Evolutionary conservation across 306 rosid genomes (phyloP).

Genomic region (Dalbergia oliveri): DNA sequence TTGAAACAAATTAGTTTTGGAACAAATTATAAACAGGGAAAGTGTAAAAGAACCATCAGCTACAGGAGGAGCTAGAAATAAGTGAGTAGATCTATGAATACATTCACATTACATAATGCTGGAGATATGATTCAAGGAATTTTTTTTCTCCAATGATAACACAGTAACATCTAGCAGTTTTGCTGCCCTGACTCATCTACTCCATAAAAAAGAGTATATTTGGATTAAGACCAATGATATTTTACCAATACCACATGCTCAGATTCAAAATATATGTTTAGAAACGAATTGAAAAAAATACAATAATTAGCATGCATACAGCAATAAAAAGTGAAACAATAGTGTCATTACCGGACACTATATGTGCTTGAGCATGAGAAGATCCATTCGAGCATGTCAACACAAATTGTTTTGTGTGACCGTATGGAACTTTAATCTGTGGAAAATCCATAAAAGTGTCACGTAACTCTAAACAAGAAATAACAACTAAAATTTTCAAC

Average conservation of each 20-base stretch:
- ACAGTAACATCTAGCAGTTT: not conserved
- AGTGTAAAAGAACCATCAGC: not conserved
- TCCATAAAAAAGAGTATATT: conserved; percentile 18
- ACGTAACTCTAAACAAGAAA: conserved; percentile 30
- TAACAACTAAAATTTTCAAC: conserved; percentile 16
- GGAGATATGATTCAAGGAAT: not conserved
- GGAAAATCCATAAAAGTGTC: conserved; percentile 40
- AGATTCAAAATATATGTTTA: not conserved
- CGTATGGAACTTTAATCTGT: conserved; percentile 95
- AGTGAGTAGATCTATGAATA: not conserved
- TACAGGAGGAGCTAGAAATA: conserved; percentile 9
- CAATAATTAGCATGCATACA: conserved; percentile 5
- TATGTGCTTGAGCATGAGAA: conserved; percentile 71
- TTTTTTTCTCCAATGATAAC: not conserved
- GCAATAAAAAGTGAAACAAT: conserved; percentile 25
- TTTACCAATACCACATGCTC: conserved; percentile 9
- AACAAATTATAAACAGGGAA: not conserved
- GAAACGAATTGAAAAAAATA: conserved; percentile 2
- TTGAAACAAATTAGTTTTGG: not conserved
- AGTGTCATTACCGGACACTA: conserved; percentile 67
- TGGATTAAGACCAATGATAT: not conserved
- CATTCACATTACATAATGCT: not conserved
- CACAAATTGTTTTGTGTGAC: conserved; percentile 81
- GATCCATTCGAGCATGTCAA: conserved; percentile 81
- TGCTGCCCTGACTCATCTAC: not conserved